Evolutionary conservation across 495 filamentous ascomycete genomes (phyloP).

Genomic region (Podospora anserina): DNA sequence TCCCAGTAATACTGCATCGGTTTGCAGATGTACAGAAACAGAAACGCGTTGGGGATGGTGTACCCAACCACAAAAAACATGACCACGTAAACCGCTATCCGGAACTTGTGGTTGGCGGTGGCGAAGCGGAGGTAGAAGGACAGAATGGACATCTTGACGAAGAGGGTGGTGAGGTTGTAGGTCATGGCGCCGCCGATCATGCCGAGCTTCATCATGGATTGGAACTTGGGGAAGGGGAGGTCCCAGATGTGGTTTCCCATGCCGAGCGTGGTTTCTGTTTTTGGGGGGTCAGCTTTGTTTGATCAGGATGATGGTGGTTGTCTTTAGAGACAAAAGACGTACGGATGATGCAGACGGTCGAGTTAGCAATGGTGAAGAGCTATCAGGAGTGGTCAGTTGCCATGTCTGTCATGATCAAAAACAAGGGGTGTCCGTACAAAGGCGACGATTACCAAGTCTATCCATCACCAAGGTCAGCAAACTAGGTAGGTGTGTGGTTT

Average conservation of each 20-base stretch:
- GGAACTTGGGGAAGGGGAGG: neutral
- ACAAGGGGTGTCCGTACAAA: neutral
- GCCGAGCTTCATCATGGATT: conserved; percentile 19
- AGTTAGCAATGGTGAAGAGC: conserved; percentile 10
- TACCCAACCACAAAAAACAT: conserved; percentile 28
- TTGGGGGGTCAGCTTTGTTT: neutral
- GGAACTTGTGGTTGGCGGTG: conserved; percentile 18
- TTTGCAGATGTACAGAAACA: conserved; percentile 26
- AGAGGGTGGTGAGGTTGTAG: conserved; percentile 31
- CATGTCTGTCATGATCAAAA: too few relatives aligned
- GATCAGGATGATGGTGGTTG: too few relatives aligned
- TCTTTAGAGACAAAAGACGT: neutral
- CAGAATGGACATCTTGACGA: conserved; percentile 34
- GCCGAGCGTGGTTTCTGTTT: conserved; percentile 4
- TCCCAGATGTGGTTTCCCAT: conserved; percentile 19
- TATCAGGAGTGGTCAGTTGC: neutral
- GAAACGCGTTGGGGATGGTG: conserved; percentile 22
- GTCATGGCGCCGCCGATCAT: conserved; percentile 24
- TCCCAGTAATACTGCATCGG: conserved; percentile 32
- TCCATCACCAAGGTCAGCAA: conserved; percentile 8
- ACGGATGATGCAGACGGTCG: conserved; percentile 15
- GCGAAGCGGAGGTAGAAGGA: conserved; percentile 32
- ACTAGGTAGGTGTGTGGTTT: neutral
- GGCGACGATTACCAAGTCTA: conserved; percentile 14
- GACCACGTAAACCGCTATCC: conserved; percentile 26